Conservation (phyloP, 106 monocot genomes). For the Apostasia shenzhenica region DNA sequence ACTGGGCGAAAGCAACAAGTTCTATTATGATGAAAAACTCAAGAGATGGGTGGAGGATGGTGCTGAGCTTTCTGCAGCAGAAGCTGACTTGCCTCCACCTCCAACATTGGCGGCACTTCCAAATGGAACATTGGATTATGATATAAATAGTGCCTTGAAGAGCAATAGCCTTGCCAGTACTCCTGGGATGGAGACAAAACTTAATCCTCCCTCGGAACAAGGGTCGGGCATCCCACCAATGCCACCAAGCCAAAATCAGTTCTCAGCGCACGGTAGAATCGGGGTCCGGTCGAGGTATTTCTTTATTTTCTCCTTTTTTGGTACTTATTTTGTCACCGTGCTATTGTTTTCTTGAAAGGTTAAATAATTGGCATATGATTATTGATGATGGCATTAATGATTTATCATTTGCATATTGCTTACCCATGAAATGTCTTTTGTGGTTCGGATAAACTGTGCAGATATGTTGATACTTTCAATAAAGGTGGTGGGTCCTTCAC, state of each 20-base stretch:
- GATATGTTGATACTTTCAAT: constrained; percentile 98
- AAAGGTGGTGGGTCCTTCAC: constrained; percentile 38
- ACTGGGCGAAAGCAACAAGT: constrained; percentile 84
- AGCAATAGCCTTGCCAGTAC: constrained; percentile 16
- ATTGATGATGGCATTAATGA: too few relatives aligned
- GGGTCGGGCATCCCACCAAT: constrained; percentile 64
- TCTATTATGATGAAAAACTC: constrained; percentile 95
- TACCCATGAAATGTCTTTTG: too few relatives aligned
- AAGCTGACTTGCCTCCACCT: constrained; percentile 62
- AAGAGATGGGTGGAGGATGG: constrained; percentile 99
- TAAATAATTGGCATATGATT: background rate
- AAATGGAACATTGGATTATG: constrained; percentile 41
- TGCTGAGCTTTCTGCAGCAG: constrained; percentile 52
- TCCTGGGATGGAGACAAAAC: constrained; percentile 32
- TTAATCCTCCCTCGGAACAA: constrained; percentile 18
- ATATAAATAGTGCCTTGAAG: constrained; percentile 35
- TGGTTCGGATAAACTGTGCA: constrained; percentile 7
- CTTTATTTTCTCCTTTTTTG: background rate
- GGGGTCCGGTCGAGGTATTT: constrained; percentile 78
- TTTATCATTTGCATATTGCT: too few relatives aligned
- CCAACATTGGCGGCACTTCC: constrained; percentile 54
- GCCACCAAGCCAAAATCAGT: constrained; percentile 76
- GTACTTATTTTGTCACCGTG: too few relatives aligned
- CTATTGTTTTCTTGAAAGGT: background rate
- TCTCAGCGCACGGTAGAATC: constrained; percentile 71